Evolutionary conservation across 108 stramenopile genomes (phyloP), one percentile per base, ranked within the genome.

Genomic region (Phaeodactylum tricornutum): DNA sequence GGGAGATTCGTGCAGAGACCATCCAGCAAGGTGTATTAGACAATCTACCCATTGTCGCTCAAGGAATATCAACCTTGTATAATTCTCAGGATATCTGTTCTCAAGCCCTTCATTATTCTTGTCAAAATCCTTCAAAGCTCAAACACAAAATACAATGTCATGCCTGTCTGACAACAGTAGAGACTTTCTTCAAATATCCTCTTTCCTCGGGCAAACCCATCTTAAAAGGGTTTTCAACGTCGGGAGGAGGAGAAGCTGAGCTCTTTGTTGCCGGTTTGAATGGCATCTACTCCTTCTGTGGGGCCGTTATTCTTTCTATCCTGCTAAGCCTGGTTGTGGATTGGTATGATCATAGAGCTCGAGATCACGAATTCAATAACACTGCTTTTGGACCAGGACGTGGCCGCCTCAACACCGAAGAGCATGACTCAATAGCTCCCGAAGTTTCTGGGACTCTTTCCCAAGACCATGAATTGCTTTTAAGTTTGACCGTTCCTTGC

Each of bases 251-350:
- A 2, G 41, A 34, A 19, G 76, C 71, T 1, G 68, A 61, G 23
- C 53, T 89, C 27, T 71, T 73, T 17, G 81, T 89, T 1, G 39
- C 66, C 7, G 87, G 83, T 12, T 69, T 89, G 78, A 42, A 43
- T 12, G 87, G 83, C 7, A 89, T 82, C 12, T 89, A 89, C 52
- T 64, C 62, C 41, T 89, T 89, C 61, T 82, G 87, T 53, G 75
- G 47, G 0, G 81, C 87, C 12, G 87, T 84, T 24, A 78, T 89
- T 39, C 43, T 83, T 32, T 84, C 83, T 20, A 77, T 89, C 51
- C 53, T 85, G 15, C 37, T 85, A 50, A 72, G 76, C 44, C 48
- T 89, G 35, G 33, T 78, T 17, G 76, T 89, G 16, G 87, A 89
- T 48, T 24, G 45, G 5, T 61, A 38, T 5, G 50, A 52, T 29